phyloP scores from a whole-genome alignment of 345 rosid genomes.

The Euphorbia peplus region DNA sequence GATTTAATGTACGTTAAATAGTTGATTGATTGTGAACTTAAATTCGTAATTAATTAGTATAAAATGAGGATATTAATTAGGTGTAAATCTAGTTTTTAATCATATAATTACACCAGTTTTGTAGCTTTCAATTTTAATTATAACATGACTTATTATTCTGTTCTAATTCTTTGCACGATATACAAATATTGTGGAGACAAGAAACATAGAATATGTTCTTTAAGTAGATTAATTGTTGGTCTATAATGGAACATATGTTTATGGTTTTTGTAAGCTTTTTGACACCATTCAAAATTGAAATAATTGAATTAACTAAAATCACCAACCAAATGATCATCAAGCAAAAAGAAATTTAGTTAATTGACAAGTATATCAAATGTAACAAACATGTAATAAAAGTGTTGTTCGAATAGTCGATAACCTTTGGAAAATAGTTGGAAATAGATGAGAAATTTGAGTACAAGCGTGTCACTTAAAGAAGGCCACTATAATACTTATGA shows the following conservation, averaged over 20 bases:
- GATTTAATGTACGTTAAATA: background rate
- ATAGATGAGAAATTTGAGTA: too few relatives aligned
- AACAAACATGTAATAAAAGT: too few relatives aligned
- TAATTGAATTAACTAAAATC: background rate
- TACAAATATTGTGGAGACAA: background rate
- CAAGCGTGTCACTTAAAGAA: too few relatives aligned
- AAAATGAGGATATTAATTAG: background rate
- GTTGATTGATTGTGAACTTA: background rate
- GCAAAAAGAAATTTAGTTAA: background rate
- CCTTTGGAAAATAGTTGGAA: too few relatives aligned
- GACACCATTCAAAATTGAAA: background rate
- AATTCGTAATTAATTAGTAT: background rate
- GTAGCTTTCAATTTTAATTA: background rate
- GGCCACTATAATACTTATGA: too few relatives aligned
- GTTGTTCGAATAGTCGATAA: too few relatives aligned
- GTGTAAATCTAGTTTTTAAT: background rate
- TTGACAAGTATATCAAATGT: too few relatives aligned
- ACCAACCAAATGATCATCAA: background rate
- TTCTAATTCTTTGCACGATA: background rate
- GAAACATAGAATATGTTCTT: constrained; percentile 7
- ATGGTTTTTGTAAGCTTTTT: background rate
- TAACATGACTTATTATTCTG: constrained; percentile 8
- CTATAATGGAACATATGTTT: background rate
- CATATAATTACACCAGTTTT: background rate
- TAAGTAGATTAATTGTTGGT: constrained; percentile 5